Evolutionary conservation across 192 early-diverging fungal genomes (phyloP).

Genomic region (Neocallimastix lanati): DNA sequence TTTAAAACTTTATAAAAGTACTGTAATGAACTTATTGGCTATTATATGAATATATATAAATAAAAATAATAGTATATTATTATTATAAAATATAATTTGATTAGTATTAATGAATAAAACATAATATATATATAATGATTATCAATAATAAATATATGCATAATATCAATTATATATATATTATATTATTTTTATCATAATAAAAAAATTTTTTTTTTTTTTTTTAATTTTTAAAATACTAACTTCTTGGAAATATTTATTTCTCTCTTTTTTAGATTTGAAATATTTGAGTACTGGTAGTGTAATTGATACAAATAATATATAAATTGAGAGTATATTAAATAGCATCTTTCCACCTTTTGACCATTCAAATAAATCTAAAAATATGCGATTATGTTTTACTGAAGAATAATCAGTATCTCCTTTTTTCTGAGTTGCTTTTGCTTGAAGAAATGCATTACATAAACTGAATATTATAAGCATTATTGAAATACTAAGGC

Average conservation of each 20-base stretch:
- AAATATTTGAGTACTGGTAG: neutral
- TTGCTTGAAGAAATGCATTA: neutral
- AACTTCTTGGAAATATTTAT: neutral
- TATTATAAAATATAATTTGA: neutral
- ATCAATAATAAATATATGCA: too few species aligned
- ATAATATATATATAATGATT: too few species aligned
- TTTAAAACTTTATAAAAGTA: neutral
- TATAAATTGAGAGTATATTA: neutral
- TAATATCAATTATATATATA: too few species aligned
- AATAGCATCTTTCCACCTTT: neutral
- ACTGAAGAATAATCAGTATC: too few species aligned
- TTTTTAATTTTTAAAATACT: too few species aligned
- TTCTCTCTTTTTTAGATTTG: neutral
- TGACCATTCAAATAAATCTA: neutral
- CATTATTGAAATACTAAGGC: neutral
- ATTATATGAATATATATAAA: too few species aligned
- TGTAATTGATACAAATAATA: neutral
- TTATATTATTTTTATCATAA: too few species aligned
- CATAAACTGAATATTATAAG: neutral
- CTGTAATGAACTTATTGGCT: neutral
- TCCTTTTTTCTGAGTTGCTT: neutral
- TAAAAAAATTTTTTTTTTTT: too few species aligned
- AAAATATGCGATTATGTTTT: neutral
- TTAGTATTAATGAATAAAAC: too few species aligned
- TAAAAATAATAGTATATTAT: neutral